Base-by-base conservation (phyloP, 2,329 filamentous ascomycete species). In the Cryphonectria nitschkei region DNA sequence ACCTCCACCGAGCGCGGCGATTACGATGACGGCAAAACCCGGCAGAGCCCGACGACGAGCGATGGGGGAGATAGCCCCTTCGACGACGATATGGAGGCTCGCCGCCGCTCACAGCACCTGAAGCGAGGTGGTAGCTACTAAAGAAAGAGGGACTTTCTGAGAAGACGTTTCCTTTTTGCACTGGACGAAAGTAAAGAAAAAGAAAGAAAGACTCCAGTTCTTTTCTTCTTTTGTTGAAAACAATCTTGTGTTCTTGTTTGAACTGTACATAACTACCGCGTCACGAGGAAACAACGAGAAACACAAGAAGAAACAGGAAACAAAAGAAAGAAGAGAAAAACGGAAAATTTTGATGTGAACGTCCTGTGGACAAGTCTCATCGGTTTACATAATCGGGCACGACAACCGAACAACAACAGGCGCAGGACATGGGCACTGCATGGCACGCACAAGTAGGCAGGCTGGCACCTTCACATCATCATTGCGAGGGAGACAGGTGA, bases 61-160 rank as follows among this genome's bases (percentile, higher is more conserved):
- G 86, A 88, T 64, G 82, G 81, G 46, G 85, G 85, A 69, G 80
- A 79, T 62, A 81, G 80, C 74, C 78, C 77, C 58, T 84, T 82
- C 75, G 84, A 85, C 67, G 84, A 86, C 68, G 83, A 84, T 54
- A 75, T 82, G 16, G 79, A 81, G 46, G 71, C 72, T 46, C 73
- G 78, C 41, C 77, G 76, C 62, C 79, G 80, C 37, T 41, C 74
- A 29, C 76, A 75, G 68, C 79, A 81, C 74, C 78, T 82, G 74
- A 83, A 83, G 76, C 83, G 85, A 67, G 84, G 82, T 56, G 87
- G 85, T 75, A 73, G 34, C 63, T 68, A 62, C 70, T 68, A 68
- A 39, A 58, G 26, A 46, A 19, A 46, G 16, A 2, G 46, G 46
- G 19, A 26, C 29, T 58, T 39, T 11, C 7, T 0, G 61, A 61